phyloP scores from a whole-genome alignment of 805 yeast species.

The Scheffersomyces lignosus region DNA sequence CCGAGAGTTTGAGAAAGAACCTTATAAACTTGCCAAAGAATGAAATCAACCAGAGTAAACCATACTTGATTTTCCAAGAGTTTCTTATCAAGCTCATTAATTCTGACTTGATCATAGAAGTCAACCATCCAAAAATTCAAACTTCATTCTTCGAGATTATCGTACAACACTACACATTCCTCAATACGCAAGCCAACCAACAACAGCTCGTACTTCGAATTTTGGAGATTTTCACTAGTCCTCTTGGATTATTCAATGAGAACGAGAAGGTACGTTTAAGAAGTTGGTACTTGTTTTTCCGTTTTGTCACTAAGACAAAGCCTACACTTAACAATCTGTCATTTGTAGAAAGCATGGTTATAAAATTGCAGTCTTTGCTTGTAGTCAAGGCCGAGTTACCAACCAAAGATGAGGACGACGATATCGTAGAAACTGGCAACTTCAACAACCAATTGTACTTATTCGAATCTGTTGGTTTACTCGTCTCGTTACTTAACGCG shows the following conservation, averaged over 20 bases:
- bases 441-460: constrained; percentile 80
- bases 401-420: constrained; percentile 56
- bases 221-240: constrained; percentile 75
- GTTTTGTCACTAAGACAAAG: constrained; percentile 76
- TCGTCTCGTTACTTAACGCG: constrained; percentile 49
- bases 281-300: constrained; percentile 86
- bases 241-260: constrained; percentile 76
- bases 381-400: constrained; percentile 59
- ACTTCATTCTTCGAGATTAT: constrained; percentile 80
- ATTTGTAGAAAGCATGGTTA: constrained; percentile 55
- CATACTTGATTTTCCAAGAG: constrained; percentile 60
- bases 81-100: constrained; percentile 57
- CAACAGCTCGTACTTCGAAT: constrained; percentile 58
- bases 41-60: constrained; percentile 64
- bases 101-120: constrained; percentile 42
- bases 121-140: constrained; percentile 82
- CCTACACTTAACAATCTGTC: constrained; percentile 53
- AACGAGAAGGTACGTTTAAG: constrained; percentile 75
- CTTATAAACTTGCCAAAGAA: constrained; percentile 68
- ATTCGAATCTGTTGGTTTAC: constrained; percentile 82
- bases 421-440: constrained; percentile 45
- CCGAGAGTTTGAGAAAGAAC: constrained; percentile 79
- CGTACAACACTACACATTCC: constrained; percentile 71
- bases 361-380: constrained; percentile 61
- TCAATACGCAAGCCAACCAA: constrained; percentile 38